Evolutionary conservation across 2,329 filamentous ascomycete species (phyloP).

Genomic region (Trichoderma polysporum): DNA sequence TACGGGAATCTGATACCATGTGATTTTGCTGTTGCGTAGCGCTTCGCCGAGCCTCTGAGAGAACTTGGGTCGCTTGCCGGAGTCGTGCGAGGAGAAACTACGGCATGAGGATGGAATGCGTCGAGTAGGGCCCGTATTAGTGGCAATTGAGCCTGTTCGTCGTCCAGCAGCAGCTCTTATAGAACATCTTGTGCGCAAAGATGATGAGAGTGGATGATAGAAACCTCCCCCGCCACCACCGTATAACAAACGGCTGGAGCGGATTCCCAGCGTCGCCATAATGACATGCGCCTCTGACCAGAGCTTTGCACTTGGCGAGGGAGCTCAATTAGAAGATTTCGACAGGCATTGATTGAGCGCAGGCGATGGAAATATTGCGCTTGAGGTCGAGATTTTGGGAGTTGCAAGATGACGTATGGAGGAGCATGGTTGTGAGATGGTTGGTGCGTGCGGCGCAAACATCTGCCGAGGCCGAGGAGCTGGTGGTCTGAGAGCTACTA

Average conservation of each 20-base stretch:
- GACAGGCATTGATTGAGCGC: constrained; percentile 15
- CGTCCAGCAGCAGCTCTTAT: constrained; percentile 26
- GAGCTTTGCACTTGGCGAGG: constrained; percentile 12
- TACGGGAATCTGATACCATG: constrained; percentile 90
- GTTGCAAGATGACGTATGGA: constrained; percentile 11
- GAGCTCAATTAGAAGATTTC: constrained; percentile 1
- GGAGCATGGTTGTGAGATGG: neutral
- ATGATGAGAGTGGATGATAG: constrained; percentile 31
- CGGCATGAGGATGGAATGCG: constrained; percentile 30
- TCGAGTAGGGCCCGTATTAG: constrained; percentile 23
- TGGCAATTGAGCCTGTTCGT: constrained; percentile 12
- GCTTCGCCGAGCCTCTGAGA: constrained; percentile 52
- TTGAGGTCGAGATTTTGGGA: neutral
- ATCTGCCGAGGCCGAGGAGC: constrained; percentile 16
- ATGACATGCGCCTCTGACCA: constrained; percentile 7
- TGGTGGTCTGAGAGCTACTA: neutral
- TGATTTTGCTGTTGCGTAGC: constrained; percentile 57
- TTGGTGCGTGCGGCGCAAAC: constrained; percentile 16
- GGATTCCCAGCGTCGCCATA: constrained; percentile 36
- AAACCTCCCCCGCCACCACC: constrained; percentile 24
- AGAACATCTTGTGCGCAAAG: constrained; percentile 32
- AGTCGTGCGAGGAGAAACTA: constrained; percentile 33
- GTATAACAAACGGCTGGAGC: constrained; percentile 35
- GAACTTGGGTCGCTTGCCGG: constrained; percentile 50
- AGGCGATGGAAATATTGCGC: neutral